Base-by-base conservation (phyloP, 805 yeast species). In the Candida yuanshanica region DNA sequence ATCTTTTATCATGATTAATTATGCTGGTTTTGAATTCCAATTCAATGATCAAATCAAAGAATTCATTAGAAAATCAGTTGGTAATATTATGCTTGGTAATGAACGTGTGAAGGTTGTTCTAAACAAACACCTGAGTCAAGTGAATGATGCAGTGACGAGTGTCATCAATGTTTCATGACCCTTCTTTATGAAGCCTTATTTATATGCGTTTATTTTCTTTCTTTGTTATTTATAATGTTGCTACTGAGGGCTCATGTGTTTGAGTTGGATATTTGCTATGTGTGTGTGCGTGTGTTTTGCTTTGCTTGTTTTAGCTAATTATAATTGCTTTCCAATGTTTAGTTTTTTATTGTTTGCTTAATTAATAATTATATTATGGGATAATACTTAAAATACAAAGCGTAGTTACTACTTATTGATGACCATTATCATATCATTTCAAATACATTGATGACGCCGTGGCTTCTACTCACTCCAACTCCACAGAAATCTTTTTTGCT, bases 391-490 rank as follows among this genome's bases (percentile, higher is more conserved):
- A n/a, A n/a, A n/a, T n/a, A n/a, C n/a, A n/a, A n/a, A n/a, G n/a
- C n/a, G n/a, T n/a, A n/a, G n/a, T n/a, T n/a, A n/a, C n/a, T n/a
- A n/a, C n/a, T n/a, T n/a, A n/a, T n/a, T n/a, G n/a, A n/a, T n/a
- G n/a, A n/a, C n/a, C n/a, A n/a, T n/a, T n/a, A n/a, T n/a, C n/a
- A n/a, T n/a, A n/a, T n/a, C n/a, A n/a, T n/a, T n/a, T n/a, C n/a
- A n/a, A n/a, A n/a, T n/a, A n/a, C n/a, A n/a, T n/a, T n/a, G n/a
- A n/a, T n/a, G n/a, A n/a, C n/a, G n/a, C n/a, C n/a, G n/a, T n/a
- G n/a, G n/a, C n/a, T n/a, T n/a, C n/a, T n/a, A n/a, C n/a, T 49
- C 64, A 75, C 55, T 81, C 86, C 38, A 78, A 60, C 29, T 81
- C 74, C 41, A 83, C 77, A 16, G 70, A 68, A 26, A 82, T 69